phyloP scores from a whole-genome alignment of 768 basidiomycete species.

The Leucocoprinus sp. region DNA sequence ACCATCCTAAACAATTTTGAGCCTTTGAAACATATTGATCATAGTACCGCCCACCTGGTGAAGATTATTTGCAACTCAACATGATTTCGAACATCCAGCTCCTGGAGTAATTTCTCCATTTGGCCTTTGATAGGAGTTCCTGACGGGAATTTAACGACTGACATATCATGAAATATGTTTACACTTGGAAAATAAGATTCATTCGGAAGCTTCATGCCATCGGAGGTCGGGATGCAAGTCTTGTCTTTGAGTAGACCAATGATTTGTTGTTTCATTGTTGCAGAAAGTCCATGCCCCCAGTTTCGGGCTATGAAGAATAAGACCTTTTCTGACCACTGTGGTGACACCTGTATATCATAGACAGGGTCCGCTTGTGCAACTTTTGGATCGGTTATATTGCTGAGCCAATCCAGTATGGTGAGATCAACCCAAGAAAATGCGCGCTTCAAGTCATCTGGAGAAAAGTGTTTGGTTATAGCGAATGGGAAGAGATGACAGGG shows the following conservation, averaged over 20 bases:
- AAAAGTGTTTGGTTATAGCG: slow-evolving; percentile 52
- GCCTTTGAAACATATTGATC: background rate
- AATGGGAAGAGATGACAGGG: slow-evolving; percentile 68
- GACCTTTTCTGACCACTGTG: slow-evolving; percentile 77
- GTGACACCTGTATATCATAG: slow-evolving; percentile 56
- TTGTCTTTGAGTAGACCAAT: slow-evolving; percentile 38
- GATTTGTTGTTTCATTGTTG: slow-evolving; percentile 38
- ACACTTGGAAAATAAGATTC: slow-evolving; percentile 82
- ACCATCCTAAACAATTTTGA: slow-evolving; percentile 53
- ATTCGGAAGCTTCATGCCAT: slow-evolving; percentile 63
- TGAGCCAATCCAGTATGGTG: slow-evolving; percentile 66
- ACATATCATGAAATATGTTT: slow-evolving; percentile 83
- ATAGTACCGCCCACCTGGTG: slow-evolving; percentile 43
- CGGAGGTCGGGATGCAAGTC: slow-evolving; percentile 63
- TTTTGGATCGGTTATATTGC: slow-evolving; percentile 44
- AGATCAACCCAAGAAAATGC: slow-evolving; percentile 80
- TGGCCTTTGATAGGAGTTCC: slow-evolving; percentile 53
- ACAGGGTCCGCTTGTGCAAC: slow-evolving; percentile 35
- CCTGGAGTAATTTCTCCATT: slow-evolving; percentile 62
- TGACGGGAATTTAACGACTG: slow-evolving; percentile 68
- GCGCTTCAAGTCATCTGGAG: slow-evolving; percentile 35
- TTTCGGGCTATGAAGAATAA: slow-evolving; percentile 55
- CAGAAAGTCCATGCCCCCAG: slow-evolving; percentile 56
- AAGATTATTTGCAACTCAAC: slow-evolving; percentile 95
- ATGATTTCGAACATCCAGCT: slow-evolving; percentile 81